Percentiles rank a stretch among this genome's conserved stretches.
Evolutionary conservation across 768 basidiomycete species (phyloP).

Genomic region (Lentinula aciculospora): DNA sequence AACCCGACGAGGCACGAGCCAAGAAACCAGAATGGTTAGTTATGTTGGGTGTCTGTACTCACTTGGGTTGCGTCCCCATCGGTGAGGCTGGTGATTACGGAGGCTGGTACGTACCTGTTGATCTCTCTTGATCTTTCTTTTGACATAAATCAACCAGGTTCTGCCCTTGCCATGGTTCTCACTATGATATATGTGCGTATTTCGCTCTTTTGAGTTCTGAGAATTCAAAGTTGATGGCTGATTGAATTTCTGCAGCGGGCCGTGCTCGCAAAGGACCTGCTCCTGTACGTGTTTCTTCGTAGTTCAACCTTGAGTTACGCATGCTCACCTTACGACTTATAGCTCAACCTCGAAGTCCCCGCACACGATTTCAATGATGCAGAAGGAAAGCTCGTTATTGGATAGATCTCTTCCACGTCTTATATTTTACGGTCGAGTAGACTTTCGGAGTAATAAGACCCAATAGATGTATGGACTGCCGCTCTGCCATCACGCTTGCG

Average conservation of each 20-base stretch:
- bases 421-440: background rate
- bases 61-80: constrained; percentile 97
- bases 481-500: too few relatives aligned
- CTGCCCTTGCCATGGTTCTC: constrained; percentile 99
- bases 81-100: constrained; percentile 96
- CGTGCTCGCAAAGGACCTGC: constrained; percentile 96
- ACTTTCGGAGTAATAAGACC: too few relatives aligned
- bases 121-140: background rate
- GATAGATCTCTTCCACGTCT: constrained; percentile 36
- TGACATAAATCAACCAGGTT: constrained; percentile 48
- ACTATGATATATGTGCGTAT: constrained; percentile 88
- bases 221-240: background rate
- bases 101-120: constrained; percentile 70
- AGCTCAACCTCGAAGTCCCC: constrained; percentile 95
- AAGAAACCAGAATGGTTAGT: constrained; percentile 97
- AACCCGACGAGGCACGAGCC: constrained; percentile 81
- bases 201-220: background rate
- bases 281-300: constrained; percentile 53
- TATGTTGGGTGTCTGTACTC: constrained; percentile 92
- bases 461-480: too few relatives aligned
- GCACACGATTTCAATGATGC: constrained; percentile 82
- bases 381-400: constrained; percentile 82
- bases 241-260: constrained; percentile 52
- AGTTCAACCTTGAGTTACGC: background rate
- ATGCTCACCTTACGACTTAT: constrained; percentile 8